phyloP scores from a whole-genome alignment of 345 rosid species.

The Populus simonii region DNA sequence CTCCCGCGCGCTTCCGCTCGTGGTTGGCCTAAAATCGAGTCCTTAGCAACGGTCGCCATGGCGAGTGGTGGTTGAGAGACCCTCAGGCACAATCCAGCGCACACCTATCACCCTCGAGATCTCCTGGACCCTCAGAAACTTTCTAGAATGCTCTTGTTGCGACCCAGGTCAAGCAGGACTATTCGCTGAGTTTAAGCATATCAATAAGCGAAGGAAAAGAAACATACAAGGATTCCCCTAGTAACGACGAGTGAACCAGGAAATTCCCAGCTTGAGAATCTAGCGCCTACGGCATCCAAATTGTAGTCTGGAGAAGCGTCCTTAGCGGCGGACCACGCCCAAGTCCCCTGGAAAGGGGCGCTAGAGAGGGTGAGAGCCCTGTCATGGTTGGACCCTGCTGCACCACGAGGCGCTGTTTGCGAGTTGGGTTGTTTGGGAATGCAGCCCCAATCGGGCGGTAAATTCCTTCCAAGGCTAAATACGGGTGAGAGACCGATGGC shows the following conservation, averaged over 20 bases:
- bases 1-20: not conserved
- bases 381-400: too few relatives aligned
- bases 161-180: not conserved
- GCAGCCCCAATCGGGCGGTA: not conserved
- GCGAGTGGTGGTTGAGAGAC: not conserved
- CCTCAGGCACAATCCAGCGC: not conserved
- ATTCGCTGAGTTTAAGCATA: constrained; percentile 3
- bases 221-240: constrained; percentile 9
- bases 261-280: too few relatives aligned
- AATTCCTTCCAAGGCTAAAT: not conserved
- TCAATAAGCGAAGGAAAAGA: constrained; percentile 1
- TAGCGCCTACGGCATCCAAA: not conserved
- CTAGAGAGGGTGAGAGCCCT: too few relatives aligned
- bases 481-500: constrained; percentile 8
- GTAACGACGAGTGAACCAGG: too few relatives aligned
- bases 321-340: too few relatives aligned
- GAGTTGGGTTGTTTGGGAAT: not conserved
- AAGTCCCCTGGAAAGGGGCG: not conserved
- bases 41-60: not conserved
- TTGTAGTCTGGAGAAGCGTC: too few relatives aligned
- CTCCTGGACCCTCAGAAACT: not conserved
- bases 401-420: not conserved
- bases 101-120: not conserved
- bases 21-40: not conserved
- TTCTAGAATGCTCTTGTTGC: not conserved